Percentiles rank a stretch among this genome's conserved stretches.
Evolutionary conservation across 2,329 filamentous ascomycete species (phyloP).

Genomic region (Beauveria asiatica): DNA sequence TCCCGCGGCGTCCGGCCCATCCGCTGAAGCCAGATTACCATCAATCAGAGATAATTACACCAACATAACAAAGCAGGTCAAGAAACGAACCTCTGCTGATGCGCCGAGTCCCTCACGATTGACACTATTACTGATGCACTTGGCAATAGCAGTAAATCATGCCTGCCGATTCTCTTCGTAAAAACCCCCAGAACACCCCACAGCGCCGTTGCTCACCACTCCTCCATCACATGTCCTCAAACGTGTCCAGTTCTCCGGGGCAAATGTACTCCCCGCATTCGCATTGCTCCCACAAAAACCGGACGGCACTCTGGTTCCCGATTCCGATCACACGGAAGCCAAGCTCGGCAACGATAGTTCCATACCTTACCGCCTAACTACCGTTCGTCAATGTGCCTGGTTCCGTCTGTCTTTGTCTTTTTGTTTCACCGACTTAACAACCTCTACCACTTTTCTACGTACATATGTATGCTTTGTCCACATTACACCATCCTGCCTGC

Average conservation of each 20-base stretch:
- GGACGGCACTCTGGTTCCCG: conserved; percentile 1
- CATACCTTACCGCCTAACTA: background rate
- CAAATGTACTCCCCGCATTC: background rate
- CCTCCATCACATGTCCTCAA: background rate
- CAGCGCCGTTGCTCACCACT: no score
- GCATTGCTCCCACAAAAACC: background rate
- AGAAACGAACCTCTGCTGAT: background rate
- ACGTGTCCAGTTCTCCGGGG: background rate
- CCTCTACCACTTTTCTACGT: background rate
- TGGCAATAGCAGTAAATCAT: no score
- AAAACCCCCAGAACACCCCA: no score
- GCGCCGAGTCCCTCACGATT: background rate
- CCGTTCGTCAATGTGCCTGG: background rate
- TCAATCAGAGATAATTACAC: no score
- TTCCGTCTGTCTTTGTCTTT: background rate
- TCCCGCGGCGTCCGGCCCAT: background rate
- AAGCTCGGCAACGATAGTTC: background rate
- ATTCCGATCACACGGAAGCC: conserved; percentile 10
- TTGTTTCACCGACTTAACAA: background rate
- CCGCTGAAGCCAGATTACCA: background rate
- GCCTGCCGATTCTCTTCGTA: no score
- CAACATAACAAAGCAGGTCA: background rate
- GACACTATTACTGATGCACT: background rate
- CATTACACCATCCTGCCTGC: background rate
- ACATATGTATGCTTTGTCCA: background rate